Evolutionary conservation across 2,329 filamentous ascomycete species (phyloP), one percentile per base, ranked within the genome.

Genomic region (Colletotrichum viniferum): DNA sequence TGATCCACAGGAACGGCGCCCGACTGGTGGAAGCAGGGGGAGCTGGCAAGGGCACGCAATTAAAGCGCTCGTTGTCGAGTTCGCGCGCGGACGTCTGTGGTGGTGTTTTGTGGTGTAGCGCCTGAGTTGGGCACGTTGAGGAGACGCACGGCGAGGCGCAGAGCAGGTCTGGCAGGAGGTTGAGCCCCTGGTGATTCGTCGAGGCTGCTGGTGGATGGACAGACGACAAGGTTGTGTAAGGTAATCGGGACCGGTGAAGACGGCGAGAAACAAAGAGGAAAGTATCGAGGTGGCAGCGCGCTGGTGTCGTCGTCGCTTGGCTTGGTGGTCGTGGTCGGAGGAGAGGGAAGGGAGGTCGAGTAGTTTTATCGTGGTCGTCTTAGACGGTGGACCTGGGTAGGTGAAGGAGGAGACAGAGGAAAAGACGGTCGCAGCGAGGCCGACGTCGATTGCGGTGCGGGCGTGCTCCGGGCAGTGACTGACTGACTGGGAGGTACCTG

Each of bases 1-100:
- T 26, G 64, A 76, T 76, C 34, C 58, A 73, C 69, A 73, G 73
- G 70, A 64, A 73, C 73, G 64, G 18, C 34, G 58, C 69, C 73
- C 73, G 73, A 76, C 69, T 76, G 73, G 63, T 38, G 64, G 55
- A n/a, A 52, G 52, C 48, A 73, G 36, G 32, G 32, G 63, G 69
- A 69, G 63, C 48, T 73, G 21, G 70, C 36, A 52, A 64, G 63
- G 28, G 63, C 69, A 73, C 63, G 73, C 58, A 69, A 69, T 75
- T 38, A 30, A 10, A 36, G 58, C 48, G 56, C 28, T 52, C 48
- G 64, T 60, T 73, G 69, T 73, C 52, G 48, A 60, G n/a, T 55
- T 18, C 55, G 69, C 69, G 56, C 62, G 63, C 43, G 73, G 56
- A 63, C 58, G 48, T 73, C 24, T 64, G 69, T 48, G n/a, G 10